A percentile compares a stretch with the other conserved stretches of the same genome.
These are phyloP conservation scores for Penicillium chermesinum DNA, from an alignment of 495 filamentous ascomycete genomes.

Conservation along the genomic window DNA sequence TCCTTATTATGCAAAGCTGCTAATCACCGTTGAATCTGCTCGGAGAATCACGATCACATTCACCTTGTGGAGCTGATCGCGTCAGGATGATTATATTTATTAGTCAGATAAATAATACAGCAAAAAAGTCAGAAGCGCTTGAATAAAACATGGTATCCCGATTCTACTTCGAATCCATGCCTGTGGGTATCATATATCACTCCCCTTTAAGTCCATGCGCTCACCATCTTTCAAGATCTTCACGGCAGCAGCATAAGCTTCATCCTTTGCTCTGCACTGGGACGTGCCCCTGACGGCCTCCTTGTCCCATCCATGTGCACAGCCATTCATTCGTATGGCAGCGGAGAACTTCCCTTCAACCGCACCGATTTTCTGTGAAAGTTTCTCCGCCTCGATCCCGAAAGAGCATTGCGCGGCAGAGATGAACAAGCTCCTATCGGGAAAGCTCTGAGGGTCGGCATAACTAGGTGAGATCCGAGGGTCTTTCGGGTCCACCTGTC, in stretches of 20 bases:
- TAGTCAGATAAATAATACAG: not conserved
- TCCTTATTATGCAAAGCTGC: not conserved
- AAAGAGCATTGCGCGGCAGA: constrained; percentile 38
- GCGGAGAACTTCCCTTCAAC: constrained; percentile 29
- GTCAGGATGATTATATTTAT: not conserved
- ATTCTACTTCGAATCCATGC: too few species aligned
- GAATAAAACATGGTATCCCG: too few species aligned
- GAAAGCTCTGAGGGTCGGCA: constrained; percentile 31
- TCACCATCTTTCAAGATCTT: constrained; percentile 14
- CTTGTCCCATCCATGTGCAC: constrained; percentile 41
- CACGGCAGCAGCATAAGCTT: constrained; percentile 29
- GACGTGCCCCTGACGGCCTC: constrained; percentile 21
- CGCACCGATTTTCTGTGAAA: constrained; percentile 29
- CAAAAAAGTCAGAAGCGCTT: too few species aligned
- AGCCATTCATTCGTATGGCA: constrained; percentile 32
- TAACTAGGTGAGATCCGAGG: constrained; percentile 38
- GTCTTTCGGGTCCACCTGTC: constrained; percentile 23
- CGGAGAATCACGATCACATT: not conserved
- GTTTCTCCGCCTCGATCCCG: constrained; percentile 39
- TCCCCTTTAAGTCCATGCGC: not conserved
- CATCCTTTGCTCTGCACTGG: constrained; percentile 29
- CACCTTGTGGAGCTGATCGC: not conserved
- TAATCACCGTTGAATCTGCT: not conserved
- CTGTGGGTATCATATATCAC: constrained; percentile 11
- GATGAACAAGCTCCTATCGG: constrained; percentile 36